Evolutionary conservation across 2,329 filamentous ascomycete genomes (phyloP).

Genomic region (Fusarium neocosmosporiellum): DNA sequence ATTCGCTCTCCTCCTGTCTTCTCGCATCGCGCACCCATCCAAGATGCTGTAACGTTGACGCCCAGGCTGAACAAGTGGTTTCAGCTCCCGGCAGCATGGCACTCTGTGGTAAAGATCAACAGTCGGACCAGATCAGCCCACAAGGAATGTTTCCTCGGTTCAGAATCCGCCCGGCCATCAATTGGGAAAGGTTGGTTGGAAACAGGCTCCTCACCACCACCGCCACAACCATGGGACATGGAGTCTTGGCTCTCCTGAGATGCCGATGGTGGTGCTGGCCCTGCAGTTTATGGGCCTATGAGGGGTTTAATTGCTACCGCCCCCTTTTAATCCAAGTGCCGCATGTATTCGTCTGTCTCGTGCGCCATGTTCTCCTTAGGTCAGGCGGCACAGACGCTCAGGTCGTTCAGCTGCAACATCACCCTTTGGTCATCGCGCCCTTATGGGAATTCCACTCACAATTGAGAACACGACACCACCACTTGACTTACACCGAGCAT

Average conservation of each 20-base stretch:
- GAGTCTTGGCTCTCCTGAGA: slow-evolving; percentile 32
- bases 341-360: not conserved
- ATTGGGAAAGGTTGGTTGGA: slow-evolving; percentile 15
- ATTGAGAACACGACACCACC: slow-evolving; percentile 9
- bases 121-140: slow-evolving; percentile 29
- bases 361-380: not conserved
- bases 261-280: slow-evolving; percentile 23
- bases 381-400: not conserved
- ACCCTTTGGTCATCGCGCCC: not conserved
- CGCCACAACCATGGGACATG: slow-evolving; percentile 25
- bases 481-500: slow-evolving; percentile 28
- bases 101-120: slow-evolving; percentile 35
- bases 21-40: slow-evolving; percentile 24
- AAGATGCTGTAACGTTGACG: slow-evolving; percentile 24
- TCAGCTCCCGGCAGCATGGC: slow-evolving; percentile 37
- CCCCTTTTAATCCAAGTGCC: slow-evolving; percentile 30
- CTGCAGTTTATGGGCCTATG: slow-evolving; percentile 21
- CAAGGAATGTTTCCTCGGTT: slow-evolving; percentile 23
- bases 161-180: slow-evolving; percentile 4
- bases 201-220: slow-evolving; percentile 11
- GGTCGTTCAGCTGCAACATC: not conserved
- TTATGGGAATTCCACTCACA: not conserved
- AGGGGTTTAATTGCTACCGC: slow-evolving; percentile 26
- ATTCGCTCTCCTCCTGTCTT: slow-evolving; percentile 14
- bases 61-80: slow-evolving; percentile 31